Percentiles rank a stretch among this genome's conserved stretches.
Evolutionary conservation across 306 rosid genomes (phyloP).

Genomic region (Quercus gilva): DNA sequence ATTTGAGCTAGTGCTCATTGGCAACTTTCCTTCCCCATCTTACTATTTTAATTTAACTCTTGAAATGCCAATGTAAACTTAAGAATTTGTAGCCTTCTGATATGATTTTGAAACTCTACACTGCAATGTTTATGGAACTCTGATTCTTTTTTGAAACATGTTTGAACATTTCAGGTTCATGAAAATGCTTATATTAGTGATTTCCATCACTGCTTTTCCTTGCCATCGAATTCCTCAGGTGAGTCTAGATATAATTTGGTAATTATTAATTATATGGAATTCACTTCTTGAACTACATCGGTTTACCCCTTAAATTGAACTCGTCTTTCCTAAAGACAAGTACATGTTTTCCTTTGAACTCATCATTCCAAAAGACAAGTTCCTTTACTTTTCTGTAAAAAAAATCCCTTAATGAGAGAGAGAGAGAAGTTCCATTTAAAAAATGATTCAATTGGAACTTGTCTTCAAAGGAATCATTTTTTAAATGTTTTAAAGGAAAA

Average conservation of each 20-base stretch:
- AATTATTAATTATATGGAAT: neutral
- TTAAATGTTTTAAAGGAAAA: too few species aligned
- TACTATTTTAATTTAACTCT: neutral
- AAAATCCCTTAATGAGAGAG: too few species aligned
- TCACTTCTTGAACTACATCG: neutral
- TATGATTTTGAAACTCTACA: neutral
- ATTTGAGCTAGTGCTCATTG: neutral
- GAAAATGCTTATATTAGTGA: constrained; percentile 92
- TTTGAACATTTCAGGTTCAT: constrained; percentile 71
- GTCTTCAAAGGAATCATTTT: too few species aligned
- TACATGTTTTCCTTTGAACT: too few species aligned
- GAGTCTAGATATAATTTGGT: constrained; percentile 13
- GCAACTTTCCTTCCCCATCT: neutral
- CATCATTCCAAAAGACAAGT: too few species aligned
- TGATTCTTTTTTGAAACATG: constrained; percentile 14
- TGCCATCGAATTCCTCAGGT: constrained; percentile 77
- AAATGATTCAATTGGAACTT: too few species aligned
- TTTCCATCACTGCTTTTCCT: constrained; percentile 86
- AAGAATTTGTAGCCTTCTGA: neutral
- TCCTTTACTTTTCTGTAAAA: too few species aligned
- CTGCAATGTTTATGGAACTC: neutral
- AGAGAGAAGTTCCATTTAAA: too few species aligned
- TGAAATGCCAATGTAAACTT: neutral
- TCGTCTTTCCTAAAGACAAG: too few species aligned
- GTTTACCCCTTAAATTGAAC: constrained; percentile 7